These are phyloP conservation scores for Aspergillus cavernicola DNA, from an alignment of 495 filamentous ascomycete genomes.

Conservation along the genomic window DNA sequence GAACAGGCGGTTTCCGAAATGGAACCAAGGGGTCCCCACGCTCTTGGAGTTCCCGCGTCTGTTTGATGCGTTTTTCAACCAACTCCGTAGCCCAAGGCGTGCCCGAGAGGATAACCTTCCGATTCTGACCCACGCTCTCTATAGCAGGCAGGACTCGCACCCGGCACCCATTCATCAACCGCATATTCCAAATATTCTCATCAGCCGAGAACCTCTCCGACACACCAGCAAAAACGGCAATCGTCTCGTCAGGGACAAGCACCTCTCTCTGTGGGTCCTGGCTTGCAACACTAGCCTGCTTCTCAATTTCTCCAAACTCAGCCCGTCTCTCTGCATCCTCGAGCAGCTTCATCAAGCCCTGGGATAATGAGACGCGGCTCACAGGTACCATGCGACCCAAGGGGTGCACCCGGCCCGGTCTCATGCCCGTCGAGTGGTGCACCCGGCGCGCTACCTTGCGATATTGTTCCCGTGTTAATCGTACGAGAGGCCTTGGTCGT, in stretches of 20 bases:
- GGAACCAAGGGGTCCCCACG: constrained; percentile 29
- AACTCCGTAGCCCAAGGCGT: constrained; percentile 30
- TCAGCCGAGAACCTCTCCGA: constrained; percentile 16
- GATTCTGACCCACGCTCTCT: constrained; percentile 31
- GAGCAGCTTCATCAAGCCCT: background rate
- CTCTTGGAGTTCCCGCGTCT: constrained; percentile 22
- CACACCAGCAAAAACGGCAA: constrained; percentile 33
- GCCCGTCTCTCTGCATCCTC: background rate
- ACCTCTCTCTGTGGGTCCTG: constrained; percentile 37
- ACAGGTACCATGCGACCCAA: too few relatives aligned
- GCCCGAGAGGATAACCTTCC: constrained; percentile 36
- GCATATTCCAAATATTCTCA: constrained; percentile 41
- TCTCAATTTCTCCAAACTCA: background rate
- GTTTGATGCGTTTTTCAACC: constrained; percentile 25
- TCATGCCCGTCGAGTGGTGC: background rate
- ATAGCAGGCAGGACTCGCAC: constrained; percentile 31
- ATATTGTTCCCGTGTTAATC: background rate
- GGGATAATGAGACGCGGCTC: background rate
- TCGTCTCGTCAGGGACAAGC: constrained; percentile 37
- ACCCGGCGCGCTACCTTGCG: background rate
- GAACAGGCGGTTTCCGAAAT: constrained; percentile 28
- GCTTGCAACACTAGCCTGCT: too few relatives aligned
- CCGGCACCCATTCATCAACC: constrained; percentile 36
- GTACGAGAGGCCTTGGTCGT: background rate
- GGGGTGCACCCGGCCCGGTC: too few relatives aligned